Evolutionary conservation across 345 rosid genomes (phyloP).

Genomic region (Luvunga scandens): DNA sequence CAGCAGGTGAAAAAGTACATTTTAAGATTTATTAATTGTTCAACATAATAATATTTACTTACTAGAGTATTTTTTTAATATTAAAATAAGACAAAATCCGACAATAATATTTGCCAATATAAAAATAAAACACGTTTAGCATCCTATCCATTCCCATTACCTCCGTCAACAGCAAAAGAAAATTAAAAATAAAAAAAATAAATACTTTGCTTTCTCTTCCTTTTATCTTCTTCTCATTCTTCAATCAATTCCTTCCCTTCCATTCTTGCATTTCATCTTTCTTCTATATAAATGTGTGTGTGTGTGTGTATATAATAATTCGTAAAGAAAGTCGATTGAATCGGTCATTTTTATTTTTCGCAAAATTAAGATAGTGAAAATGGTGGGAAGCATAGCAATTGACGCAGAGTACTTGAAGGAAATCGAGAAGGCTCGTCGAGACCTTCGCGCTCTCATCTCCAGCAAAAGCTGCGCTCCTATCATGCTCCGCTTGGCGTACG

Average conservation of each 20-base stretch:
- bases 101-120: background rate
- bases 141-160: constrained; percentile 7
- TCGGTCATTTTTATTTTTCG: background rate
- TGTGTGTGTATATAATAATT: no score
- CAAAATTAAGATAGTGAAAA: background rate
- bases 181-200: background rate
- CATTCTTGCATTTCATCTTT: background rate
- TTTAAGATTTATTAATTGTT: no score
- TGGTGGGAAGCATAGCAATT: constrained; percentile 33
- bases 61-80: background rate
- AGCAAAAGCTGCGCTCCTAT: constrained; percentile 68
- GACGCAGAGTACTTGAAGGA: constrained; percentile 61
- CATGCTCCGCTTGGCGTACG: constrained; percentile 99
- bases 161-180: background rate
- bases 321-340: background rate
- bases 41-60: no score
- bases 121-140: background rate
- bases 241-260: background rate
- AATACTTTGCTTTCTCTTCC: constrained; percentile 14
- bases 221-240: background rate
- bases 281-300: background rate
- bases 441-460: constrained; percentile 75
- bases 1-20: no score
- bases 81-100: background rate
- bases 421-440: constrained; percentile 65